Evolutionary conservation across 2,329 filamentous ascomycete species (phyloP), one percentile per base, ranked within the genome.

Genomic region (Ophiostoma tasmaniense): DNA sequence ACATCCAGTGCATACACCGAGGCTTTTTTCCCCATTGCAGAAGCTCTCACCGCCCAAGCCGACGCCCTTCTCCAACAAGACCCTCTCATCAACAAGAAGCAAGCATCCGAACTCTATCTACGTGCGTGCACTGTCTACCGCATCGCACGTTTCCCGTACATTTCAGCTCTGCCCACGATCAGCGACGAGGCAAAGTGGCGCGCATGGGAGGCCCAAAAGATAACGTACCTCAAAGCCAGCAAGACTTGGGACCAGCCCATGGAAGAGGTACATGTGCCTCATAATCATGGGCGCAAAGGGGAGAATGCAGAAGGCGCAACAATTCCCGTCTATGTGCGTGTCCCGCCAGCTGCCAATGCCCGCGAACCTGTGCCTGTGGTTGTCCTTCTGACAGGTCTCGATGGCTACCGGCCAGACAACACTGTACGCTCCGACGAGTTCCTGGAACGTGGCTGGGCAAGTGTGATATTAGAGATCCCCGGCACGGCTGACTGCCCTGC

Each of bases 81-180:
- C 13, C 50, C 14, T 10, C 42, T 33, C 5, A 61, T 59, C 6
- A 42, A 88, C 69, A 76, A 75, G 4, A 80, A 81, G 52, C 81
- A 81, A 59, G 88, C 89, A 0, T 85, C 84, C 3, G 84, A 84
- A 45, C 81, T 89, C 22, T 91, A 88, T 76, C 81, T 91, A n/a
- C 86, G 90, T 28, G 88, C 88, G 5, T 89, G 89, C 28, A 87
- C 88, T 33, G 82, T 92, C n/a, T 89, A 90, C 77, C 84, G 90
- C 67, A 92, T 93, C 73, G 83, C 88, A 0, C 84, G 90, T 20
- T 92, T 93, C 75, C 90, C 90, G 3, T 84, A 84, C 73, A 79
- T 84, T 72, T 77, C 79, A 2, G 72, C 75, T 3, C 79, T 76
- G 66, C 81, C 82, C 0, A 66, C 70, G 1, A 71, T 80, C 55